phyloP scores from a whole-genome alignment of 176 grass and related monocot genomes.

The Secale cereale region DNA sequence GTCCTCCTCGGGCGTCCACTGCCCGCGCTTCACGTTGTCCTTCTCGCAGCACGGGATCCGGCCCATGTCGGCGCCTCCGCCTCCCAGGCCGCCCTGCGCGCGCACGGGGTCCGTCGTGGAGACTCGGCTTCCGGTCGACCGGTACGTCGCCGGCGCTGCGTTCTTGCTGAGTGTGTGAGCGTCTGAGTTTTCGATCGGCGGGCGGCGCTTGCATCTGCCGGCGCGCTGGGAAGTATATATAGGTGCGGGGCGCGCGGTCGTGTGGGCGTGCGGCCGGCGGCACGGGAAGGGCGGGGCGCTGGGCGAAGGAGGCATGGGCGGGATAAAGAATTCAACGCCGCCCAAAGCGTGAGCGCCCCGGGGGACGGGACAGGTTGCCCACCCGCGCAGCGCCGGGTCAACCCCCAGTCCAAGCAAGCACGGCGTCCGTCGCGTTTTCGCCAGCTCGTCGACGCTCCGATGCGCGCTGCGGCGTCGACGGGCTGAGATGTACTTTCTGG shows the following conservation, averaged over 20 bases:
- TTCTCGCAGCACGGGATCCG: conserved; percentile 95
- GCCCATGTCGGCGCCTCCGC: conserved; percentile 48
- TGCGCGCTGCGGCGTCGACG: not conserved
- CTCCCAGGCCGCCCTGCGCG: too few species aligned
- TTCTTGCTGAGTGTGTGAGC: not conserved
- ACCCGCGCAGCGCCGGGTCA: conserved; percentile 78
- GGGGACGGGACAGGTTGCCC: conserved; percentile 81
- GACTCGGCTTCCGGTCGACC: not conserved
- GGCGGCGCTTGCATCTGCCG: conserved; percentile 7
- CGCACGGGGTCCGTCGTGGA: not conserved
- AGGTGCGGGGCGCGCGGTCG: conserved; percentile 4
- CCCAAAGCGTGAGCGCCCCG: conserved; percentile 53
- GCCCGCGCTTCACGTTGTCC: conserved; percentile 92
- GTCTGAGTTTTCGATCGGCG: not conserved
- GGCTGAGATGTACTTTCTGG: conserved; percentile 20
- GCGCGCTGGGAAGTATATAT: conserved; percentile 31
- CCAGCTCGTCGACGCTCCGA: not conserved
- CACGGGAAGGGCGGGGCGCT: conserved; percentile 41
- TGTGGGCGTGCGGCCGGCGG: conserved; percentile 10
- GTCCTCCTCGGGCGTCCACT: conserved; percentile 99
- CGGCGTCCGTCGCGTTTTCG: conserved; percentile 5
- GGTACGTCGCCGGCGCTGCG: not conserved
- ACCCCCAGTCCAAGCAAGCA: conserved; percentile 13
- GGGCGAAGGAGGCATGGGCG: conserved; percentile 60
- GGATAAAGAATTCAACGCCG: conserved; percentile 98